A percentile compares a stretch with the other conserved stretches of the same genome.
Evolutionary conservation across 768 basidiomycete species (phyloP).

Genomic region (Coprinopsis sp.): DNA sequence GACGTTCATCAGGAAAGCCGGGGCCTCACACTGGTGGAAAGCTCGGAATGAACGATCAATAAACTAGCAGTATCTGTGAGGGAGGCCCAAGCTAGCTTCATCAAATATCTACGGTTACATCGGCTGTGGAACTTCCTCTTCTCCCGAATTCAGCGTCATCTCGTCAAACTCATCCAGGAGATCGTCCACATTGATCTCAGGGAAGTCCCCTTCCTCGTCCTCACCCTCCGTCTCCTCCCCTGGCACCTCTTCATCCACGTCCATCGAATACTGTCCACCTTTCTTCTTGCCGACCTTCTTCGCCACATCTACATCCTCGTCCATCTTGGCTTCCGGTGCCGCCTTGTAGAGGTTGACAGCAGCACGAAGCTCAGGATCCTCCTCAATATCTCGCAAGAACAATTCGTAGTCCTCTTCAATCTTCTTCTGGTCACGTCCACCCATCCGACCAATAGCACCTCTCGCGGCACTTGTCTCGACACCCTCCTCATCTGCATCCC

Average conservation of each 20-base stretch:
- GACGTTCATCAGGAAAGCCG: too few relatives aligned
- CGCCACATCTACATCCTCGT: conserved; percentile 35
- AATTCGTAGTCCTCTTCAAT: conserved; percentile 96
- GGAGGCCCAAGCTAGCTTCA: too few relatives aligned
- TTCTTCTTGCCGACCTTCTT: conserved; percentile 34
- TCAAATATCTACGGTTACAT: neutral
- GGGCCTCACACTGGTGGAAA: too few relatives aligned
- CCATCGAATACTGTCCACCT: conserved; percentile 58
- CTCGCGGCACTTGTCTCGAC: conserved; percentile 68
- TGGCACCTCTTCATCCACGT: conserved; percentile 49
- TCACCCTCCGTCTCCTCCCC: conserved; percentile 31
- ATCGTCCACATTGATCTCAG: conserved; percentile 79
- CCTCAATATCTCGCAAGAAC: conserved; percentile 91
- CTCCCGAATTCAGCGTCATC: conserved; percentile 57
- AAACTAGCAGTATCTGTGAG: too few relatives aligned
- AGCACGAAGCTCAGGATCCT: conserved; percentile 86
- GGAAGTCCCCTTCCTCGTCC: conserved; percentile 76
- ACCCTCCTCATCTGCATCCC: conserved; percentile 87
- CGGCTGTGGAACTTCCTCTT: conserved; percentile 13
- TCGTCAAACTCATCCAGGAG: conserved; percentile 90
- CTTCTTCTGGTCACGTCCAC: conserved; percentile 86
- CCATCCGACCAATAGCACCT: conserved; percentile 87
- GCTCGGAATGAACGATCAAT: too few relatives aligned
- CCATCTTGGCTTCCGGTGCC: conserved; percentile 50
- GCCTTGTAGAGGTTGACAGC: conserved; percentile 86